Evolutionary conservation across 78 protist genomes (phyloP), one percentile per base, ranked within the genome.

Genomic region (Salpingoeca rosetta): DNA sequence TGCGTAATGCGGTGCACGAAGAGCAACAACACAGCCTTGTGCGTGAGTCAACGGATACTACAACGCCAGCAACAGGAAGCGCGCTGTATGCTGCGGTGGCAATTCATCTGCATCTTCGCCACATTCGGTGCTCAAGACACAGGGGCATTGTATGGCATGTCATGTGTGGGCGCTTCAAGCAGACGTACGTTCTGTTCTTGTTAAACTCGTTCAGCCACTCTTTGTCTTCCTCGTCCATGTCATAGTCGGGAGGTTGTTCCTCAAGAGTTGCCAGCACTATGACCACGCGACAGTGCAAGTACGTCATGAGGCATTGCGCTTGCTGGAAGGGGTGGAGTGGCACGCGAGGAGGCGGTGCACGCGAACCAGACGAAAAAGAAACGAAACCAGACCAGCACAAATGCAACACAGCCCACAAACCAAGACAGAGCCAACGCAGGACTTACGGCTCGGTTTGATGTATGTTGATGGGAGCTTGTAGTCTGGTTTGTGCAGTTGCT

Each of bases 141-240:
- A n/a, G n/a, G n/a, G n/a, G n/a, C n/a, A n/a, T n/a, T n/a, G 65
- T 17, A 51, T 51, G 7, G 65, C 65, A 22, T 17, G 65, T 22
- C 31, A 22, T 51, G 65, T 7, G 17, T 51, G 31, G 65, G 31
- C 65, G 7, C 17, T 7, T 51, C 17, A 22, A 7, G 31, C 17
- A 51, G 31, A 51, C 65, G 7, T 7, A 22, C 65, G 65, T 7
- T 17, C 17, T 51, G 65, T 51, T 51, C 43, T 12, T 2, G 51
- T 77, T 77, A n/a, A 41, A 38, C 1, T 11, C 27, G 26, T 38
- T 17, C 51, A 77, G 51, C 81, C 81, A 77, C 28, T 25, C 51
- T 51, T 77, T 51, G 51, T 77, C 81, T 0, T 77, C 81, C 44
- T 28, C 25, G 35, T 77, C 81, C 81, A 77, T 77, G 25, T 77